Percentiles rank a stretch among this genome's conserved stretches.
phyloP scores from a whole-genome alignment of 2,329 filamentous ascomycete species.

The Aureobasidium melanogenum region DNA sequence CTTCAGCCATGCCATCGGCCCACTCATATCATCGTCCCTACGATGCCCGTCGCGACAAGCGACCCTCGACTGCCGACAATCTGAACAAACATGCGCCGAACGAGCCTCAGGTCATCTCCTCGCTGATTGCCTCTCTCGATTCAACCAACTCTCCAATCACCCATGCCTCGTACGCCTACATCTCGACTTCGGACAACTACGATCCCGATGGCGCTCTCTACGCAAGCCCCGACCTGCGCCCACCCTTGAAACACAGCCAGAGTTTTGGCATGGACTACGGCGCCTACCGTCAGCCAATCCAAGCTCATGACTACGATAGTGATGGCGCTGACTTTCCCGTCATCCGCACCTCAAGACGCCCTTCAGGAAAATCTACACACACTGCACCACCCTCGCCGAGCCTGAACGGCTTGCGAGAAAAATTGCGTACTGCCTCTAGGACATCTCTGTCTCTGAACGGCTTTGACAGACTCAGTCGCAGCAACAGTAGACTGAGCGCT shows the following conservation, averaged over 20 bases:
- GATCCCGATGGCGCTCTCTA: background rate
- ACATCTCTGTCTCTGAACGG: constrained; percentile 32
- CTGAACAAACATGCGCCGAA: constrained; percentile 19
- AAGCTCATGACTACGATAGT: constrained; percentile 42
- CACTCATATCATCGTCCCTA: background rate
- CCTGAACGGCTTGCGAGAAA: constrained; percentile 46
- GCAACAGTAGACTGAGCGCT: constrained; percentile 23
- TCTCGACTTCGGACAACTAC: constrained; percentile 6
- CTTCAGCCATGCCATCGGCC: background rate
- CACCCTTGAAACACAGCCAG: constrained; percentile 6
- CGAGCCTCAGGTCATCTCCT: constrained; percentile 51
- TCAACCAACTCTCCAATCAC: background rate
- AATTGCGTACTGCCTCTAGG: constrained; percentile 38
- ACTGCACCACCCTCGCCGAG: constrained; percentile 47
- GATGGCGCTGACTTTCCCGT: constrained; percentile 59
- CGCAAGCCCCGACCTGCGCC: background rate
- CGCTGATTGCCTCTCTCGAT: constrained; percentile 53
- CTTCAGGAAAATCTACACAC: constrained; percentile 63
- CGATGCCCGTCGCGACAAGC: constrained; percentile 2
- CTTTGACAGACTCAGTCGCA: constrained; percentile 53
- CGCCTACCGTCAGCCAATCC: constrained; percentile 35
- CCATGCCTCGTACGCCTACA: background rate
- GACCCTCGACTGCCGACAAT: constrained; percentile 24
- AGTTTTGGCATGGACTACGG: constrained; percentile 67
- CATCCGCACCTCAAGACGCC: constrained; percentile 72